phyloP scores from a whole-genome alignment of 2,329 filamentous ascomycete genomes.

The Trichoderma cornu-damae region DNA sequence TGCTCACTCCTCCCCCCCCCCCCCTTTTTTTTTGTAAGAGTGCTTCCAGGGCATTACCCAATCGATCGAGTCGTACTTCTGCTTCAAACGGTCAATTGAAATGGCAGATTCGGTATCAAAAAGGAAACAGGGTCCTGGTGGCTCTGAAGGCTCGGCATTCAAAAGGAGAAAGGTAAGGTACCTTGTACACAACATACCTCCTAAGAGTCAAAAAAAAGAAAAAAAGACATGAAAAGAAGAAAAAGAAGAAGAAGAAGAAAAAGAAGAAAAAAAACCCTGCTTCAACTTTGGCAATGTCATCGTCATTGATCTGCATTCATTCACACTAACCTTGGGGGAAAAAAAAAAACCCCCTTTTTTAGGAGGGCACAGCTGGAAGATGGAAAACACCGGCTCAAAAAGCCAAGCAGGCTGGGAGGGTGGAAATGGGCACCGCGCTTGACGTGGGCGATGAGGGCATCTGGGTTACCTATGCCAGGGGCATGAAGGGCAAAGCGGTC shows the following conservation, averaged over 20 bases:
- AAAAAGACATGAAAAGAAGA: no score
- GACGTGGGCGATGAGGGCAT: slow-evolving; percentile 68
- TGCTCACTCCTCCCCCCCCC: neutral
- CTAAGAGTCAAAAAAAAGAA: no score
- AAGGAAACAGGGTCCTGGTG: slow-evolving; percentile 33
- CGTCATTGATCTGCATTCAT: neutral
- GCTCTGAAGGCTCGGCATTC: slow-evolving; percentile 24
- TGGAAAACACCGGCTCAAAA: slow-evolving; percentile 59
- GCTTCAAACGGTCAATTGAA: neutral
- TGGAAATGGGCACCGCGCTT: slow-evolving; percentile 43
- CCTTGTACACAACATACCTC: no score
- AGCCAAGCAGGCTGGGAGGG: slow-evolving; percentile 41
- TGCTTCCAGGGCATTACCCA: neutral
- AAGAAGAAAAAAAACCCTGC: slow-evolving; percentile 1
- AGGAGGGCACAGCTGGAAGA: slow-evolving; percentile 51
- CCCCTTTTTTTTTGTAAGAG: neutral
- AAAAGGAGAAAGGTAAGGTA: slow-evolving; percentile 45
- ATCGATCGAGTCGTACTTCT: neutral
- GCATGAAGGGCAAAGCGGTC: slow-evolving; percentile 65
- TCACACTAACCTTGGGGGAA: neutral
- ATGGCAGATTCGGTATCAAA: slow-evolving; percentile 35
- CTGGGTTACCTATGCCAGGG: slow-evolving; percentile 71
- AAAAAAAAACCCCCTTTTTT: no score
- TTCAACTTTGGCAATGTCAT: neutral
- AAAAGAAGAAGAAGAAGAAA: no score